Evolutionary conservation across 2,329 filamentous ascomycete genomes (phyloP).

Genomic region (Rhynchosporium graminicola): DNA sequence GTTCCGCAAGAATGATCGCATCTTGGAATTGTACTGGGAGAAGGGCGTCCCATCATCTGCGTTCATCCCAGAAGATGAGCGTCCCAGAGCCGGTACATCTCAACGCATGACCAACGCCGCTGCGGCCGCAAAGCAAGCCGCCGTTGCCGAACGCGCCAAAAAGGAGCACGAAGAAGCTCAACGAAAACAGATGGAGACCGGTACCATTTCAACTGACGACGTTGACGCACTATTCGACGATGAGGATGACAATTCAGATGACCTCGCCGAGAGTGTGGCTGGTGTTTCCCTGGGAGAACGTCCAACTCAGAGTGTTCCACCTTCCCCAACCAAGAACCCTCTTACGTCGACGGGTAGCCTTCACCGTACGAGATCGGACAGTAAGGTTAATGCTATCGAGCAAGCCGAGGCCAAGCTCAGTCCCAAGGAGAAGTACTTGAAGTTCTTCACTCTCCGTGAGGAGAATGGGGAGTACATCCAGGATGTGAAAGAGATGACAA

Average conservation of each 20-base stretch:
- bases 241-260: slow-evolving; percentile 77
- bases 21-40: slow-evolving; percentile 98
- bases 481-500: slow-evolving; percentile 96
- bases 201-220: slow-evolving; percentile 89
- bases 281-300: slow-evolving; percentile 88
- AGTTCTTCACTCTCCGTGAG: slow-evolving; percentile 85
- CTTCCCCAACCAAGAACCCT: slow-evolving; percentile 79
- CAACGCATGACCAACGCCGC: slow-evolving; percentile 74
- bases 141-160: slow-evolving; percentile 76
- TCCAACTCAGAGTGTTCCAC: slow-evolving; percentile 92
- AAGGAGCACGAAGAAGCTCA: slow-evolving; percentile 90
- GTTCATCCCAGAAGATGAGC: slow-evolving; percentile 95
- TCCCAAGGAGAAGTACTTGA: slow-evolving; percentile 96
- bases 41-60: slow-evolving; percentile 96
- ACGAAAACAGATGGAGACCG: slow-evolving; percentile 91
- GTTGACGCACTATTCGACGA: slow-evolving; percentile 96
- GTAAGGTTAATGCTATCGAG: slow-evolving; percentile 78
- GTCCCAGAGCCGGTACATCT: slow-evolving; percentile 77
- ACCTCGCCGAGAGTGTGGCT: slow-evolving; percentile 80
- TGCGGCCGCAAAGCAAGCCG: slow-evolving; percentile 76
- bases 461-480: slow-evolving; percentile 96
- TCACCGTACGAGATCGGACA: slow-evolving; percentile 89
- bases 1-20: slow-evolving; percentile 92
- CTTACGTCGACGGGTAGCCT: slow-evolving; percentile 66
- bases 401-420: slow-evolving; percentile 76